Percentiles rank a stretch among this genome's conserved stretches.
phyloP scores from a whole-genome alignment of 2,329 filamentous ascomycete genomes.

The Exserohilum turcica region DNA sequence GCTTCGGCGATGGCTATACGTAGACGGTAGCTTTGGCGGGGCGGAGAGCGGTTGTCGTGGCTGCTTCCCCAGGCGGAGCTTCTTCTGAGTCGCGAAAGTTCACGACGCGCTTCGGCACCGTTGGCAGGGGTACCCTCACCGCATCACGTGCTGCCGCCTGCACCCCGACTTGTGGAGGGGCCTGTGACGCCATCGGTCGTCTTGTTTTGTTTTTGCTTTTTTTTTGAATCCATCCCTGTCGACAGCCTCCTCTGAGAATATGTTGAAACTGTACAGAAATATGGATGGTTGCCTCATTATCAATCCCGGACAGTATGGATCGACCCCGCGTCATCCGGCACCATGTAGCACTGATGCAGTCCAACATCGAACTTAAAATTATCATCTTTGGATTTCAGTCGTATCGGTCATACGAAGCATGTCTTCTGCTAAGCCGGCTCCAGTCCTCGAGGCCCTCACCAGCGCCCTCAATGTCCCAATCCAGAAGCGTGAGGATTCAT shows the following conservation, averaged over 20 bases:
- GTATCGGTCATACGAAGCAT: not conserved
- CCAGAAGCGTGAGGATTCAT: not conserved
- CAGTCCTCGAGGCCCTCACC: not conserved
- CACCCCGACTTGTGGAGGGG: not conserved
- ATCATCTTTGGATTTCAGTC: not conserved
- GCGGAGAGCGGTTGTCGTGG: conserved; percentile 18
- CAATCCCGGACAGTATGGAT: not conserved
- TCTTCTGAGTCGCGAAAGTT: conserved; percentile 36
- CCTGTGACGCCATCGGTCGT: not conserved
- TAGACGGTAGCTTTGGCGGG: not conserved
- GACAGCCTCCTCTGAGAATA: not conserved
- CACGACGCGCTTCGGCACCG: conserved; percentile 37
- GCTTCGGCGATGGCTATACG: not conserved
- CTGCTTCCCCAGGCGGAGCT: conserved; percentile 31
- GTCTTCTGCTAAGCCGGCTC: not conserved
- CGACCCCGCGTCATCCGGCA: not conserved
- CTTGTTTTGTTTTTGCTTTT: not conserved
- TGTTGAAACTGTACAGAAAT: not conserved
- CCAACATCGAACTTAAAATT: not conserved
- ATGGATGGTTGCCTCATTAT: not conserved
- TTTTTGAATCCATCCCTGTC: not conserved
- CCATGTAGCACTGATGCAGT: not conserved
- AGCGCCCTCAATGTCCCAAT: not conserved
- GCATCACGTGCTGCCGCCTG: conserved; percentile 32
- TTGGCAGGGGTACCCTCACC: conserved; percentile 30